Evolutionary conservation across 257 asterid species (phyloP).

Genomic region (Petunia axillaris): DNA sequence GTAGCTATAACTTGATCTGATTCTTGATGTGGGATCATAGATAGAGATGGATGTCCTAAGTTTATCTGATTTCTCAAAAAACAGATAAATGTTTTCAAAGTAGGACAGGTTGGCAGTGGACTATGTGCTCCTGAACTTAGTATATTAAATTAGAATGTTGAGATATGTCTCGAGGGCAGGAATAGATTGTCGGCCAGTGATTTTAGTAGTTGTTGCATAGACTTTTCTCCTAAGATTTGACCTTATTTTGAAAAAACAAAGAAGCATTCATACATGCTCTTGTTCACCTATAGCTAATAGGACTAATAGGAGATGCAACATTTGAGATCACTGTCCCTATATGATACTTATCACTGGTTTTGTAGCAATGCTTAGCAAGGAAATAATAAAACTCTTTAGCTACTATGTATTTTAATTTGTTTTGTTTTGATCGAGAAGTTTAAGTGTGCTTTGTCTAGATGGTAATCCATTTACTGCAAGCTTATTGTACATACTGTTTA

Average conservation of each 20-base stretch:
- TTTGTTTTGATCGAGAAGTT: too few relatives aligned
- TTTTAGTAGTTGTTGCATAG: constrained; percentile 36
- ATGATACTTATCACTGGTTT: background rate
- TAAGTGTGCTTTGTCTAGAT: background rate
- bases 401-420: background rate
- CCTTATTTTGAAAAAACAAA: constrained; percentile 39
- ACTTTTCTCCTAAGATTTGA: constrained; percentile 46
- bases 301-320: constrained; percentile 5
- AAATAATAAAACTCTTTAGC: background rate
- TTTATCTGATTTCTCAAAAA: constrained; percentile 54
- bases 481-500: background rate
- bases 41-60: constrained; percentile 48
- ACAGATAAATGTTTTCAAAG: constrained; percentile 44
- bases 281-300: constrained; percentile 3
- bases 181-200: constrained; percentile 52
- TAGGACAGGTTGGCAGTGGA: constrained; percentile 66
- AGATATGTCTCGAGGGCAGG: constrained; percentile 51
- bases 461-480: background rate
- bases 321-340: constrained; percentile 3
- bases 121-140: constrained; percentile 34
- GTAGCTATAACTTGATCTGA: constrained; percentile 30
- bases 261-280: constrained; percentile 8
- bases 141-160: constrained; percentile 35
- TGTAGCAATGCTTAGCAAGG: background rate
- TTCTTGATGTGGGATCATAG: constrained; percentile 43